Percentiles rank a stretch among this genome's conserved stretches.
Evolutionary conservation across 2,329 filamentous ascomycete species (phyloP).

Genomic region (Ceratocystis albifundus): DNA sequence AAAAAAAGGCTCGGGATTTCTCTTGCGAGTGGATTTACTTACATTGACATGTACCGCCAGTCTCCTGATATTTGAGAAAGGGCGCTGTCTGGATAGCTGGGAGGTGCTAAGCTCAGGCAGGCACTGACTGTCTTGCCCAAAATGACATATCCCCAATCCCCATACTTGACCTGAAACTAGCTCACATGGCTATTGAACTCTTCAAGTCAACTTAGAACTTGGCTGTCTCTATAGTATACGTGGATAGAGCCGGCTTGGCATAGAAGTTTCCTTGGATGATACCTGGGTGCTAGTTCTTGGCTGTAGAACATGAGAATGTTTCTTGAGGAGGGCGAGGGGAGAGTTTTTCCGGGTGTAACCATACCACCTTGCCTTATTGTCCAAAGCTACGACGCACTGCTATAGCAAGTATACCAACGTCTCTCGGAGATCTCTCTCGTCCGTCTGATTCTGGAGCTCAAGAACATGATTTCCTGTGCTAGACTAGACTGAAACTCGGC

Average conservation of each 20-base stretch:
- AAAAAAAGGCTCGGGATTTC: not conserved
- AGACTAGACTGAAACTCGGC: not conserved
- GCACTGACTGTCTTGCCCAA: not conserved
- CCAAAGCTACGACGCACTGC: no score
- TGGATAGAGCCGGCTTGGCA: slow-evolving; percentile 5
- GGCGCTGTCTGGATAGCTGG: no score
- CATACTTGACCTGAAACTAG: not conserved
- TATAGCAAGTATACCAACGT: no score
- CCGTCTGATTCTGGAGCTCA: no score
- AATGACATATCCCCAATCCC: not conserved
- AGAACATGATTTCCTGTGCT: no score
- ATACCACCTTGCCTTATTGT: no score
- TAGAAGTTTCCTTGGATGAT: not conserved
- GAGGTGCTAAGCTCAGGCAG: not conserved
- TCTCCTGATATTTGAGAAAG: no score
- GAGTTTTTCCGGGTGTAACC: no score
- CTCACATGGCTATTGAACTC: not conserved
- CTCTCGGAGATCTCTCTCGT: no score
- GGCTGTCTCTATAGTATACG: not conserved
- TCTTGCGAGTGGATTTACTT: no score
- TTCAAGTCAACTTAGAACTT: not conserved
- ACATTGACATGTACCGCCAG: no score
- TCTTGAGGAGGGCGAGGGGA: no score
- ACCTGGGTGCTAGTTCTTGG: not conserved
- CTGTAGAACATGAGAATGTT: not conserved